Percentiles rank a stretch among this genome's conserved stretches.
These are phyloP conservation scores for Daedaleopsis nitida DNA, from an alignment of 768 basidiomycete species.

Conservation along the genomic window DNA sequence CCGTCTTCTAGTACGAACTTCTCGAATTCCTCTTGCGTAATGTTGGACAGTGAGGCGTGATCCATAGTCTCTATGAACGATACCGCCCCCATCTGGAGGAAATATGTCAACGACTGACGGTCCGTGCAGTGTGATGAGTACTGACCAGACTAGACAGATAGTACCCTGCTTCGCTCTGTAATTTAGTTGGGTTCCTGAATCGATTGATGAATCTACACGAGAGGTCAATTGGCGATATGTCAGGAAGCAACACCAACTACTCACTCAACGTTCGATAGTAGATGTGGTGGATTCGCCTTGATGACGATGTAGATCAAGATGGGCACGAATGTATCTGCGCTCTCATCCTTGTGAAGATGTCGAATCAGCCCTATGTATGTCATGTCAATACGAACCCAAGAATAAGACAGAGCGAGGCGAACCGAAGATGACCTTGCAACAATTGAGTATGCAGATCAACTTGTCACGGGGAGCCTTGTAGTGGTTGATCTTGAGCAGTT, in stretches of 20 bases:
- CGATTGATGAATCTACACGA: slow-evolving; percentile 85
- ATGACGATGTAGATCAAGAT: slow-evolving; percentile 93
- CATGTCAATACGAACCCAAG: slow-evolving; percentile 5
- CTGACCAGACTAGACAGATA: slow-evolving; percentile 93
- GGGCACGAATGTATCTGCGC: slow-evolving; percentile 94
- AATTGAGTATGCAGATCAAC: slow-evolving; percentile 94
- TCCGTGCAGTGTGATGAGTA: neutral
- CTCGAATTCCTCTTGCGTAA: slow-evolving; percentile 93
- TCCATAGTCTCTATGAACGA: slow-evolving; percentile 99
- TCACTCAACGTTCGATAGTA: slow-evolving; percentile 95
- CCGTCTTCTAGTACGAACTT: slow-evolving; percentile 16
- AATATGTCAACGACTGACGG: neutral
- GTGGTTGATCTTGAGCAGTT: slow-evolving; percentile 94
- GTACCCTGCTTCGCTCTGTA: slow-evolving; percentile 96
- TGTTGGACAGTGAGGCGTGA: slow-evolving; percentile 90
- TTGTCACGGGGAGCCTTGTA: slow-evolving; percentile 99
- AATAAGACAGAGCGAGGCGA: slow-evolving; percentile 32
- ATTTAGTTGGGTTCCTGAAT: slow-evolving; percentile 85
- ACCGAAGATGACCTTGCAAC: slow-evolving; percentile 99
- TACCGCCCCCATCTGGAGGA: slow-evolving; percentile 85
- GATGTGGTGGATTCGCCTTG: slow-evolving; percentile 90
- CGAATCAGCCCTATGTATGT: slow-evolving; percentile 73
- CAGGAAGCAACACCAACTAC: slow-evolving; percentile 26
- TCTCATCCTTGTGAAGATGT: slow-evolving; percentile 81
- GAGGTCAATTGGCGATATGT: neutral